Percentiles rank a stretch among this genome's conserved stretches.
Conservation (phyloP, 208 protist genomes). For the Novymonas esmeraldas region DNA sequence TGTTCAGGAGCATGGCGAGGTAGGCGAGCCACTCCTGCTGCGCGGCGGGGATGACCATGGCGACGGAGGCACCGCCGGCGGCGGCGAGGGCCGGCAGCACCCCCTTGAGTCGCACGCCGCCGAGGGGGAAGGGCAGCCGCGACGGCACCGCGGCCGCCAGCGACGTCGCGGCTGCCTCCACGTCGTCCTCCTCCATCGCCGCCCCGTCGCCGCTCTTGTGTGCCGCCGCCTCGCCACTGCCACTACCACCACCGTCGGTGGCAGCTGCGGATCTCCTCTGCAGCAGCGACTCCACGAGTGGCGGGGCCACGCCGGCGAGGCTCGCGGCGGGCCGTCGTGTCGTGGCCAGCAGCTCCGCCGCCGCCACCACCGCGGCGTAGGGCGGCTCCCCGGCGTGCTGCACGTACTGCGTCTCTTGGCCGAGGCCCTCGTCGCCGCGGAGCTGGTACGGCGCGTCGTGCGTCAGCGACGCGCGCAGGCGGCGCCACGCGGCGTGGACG, state of each 20-base stretch:
- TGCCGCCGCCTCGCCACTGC: background rate
- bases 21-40: conserved; percentile 40
- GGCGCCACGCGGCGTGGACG: conserved; percentile 33
- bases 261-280: too few species aligned
- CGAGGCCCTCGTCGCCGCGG: background rate
- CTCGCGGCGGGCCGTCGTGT: background rate
- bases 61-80: conserved; percentile 7
- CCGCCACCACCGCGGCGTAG: conserved; percentile 32
- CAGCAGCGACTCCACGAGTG: background rate
- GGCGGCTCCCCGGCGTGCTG: conserved; percentile 19
- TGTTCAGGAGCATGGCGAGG: conserved; percentile 41
- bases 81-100: conserved; percentile 4
- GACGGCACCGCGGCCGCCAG: background rate
- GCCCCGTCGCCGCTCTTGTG: background rate
- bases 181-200: background rate
- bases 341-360: conserved; percentile 11
- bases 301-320: background rate
- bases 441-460: conserved; percentile 24
- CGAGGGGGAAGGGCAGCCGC: conserved; percentile 10
- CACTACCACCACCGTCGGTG: background rate
- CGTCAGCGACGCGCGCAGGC: conserved; percentile 33
- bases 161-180: background rate
- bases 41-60: conserved; percentile 10
- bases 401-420: conserved; percentile 17
- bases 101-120: conserved; percentile 1